Percentiles rank a stretch among this genome's conserved stretches.
Evolutionary conservation across 2,329 filamentous ascomycete species (phyloP).

Genomic region (Curvularia sp.): DNA sequence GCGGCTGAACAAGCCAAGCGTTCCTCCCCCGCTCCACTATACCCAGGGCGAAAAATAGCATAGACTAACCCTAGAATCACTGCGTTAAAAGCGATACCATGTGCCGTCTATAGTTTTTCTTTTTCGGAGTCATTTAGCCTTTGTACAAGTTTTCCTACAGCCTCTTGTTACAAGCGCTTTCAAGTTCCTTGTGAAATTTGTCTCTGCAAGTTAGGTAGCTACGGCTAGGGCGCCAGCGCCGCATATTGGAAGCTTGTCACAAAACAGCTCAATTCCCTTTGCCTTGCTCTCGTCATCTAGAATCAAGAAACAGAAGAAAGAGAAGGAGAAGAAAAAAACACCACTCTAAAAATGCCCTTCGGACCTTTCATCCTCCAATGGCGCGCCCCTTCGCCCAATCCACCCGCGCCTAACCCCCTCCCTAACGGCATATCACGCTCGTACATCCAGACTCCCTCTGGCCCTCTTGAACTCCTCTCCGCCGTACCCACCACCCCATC

Average conservation of each 20-base stretch:
- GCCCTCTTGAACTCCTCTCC: conserved; percentile 59
- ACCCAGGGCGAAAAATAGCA: conserved; percentile 3
- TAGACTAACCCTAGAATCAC: background rate
- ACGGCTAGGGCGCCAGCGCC: background rate
- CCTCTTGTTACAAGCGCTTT: background rate
- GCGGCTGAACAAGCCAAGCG: conserved; percentile 20
- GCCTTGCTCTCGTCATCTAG: background rate
- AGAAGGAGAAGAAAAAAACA: background rate
- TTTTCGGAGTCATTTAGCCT: background rate
- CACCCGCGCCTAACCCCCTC: conserved; percentile 38
- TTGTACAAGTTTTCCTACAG: background rate
- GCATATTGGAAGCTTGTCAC: background rate
- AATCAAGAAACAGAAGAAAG: background rate
- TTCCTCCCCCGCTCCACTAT: conserved; percentile 10
- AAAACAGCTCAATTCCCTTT: background rate
- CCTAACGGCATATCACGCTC: conserved; percentile 54
- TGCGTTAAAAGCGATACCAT: background rate
- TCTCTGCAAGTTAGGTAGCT: too few relatives aligned
- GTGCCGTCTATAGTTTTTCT: background rate
- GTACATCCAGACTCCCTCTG: conserved; percentile 52
- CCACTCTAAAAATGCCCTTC: conserved; percentile 27
- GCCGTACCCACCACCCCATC: conserved; percentile 40
- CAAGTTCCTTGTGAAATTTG: background rate
- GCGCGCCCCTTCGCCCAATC: conserved; percentile 34
- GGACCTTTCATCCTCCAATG: conserved; percentile 42